phyloP scores from a whole-genome alignment of 768 basidiomycete genomes.

The Pleurotus platypus region DNA sequence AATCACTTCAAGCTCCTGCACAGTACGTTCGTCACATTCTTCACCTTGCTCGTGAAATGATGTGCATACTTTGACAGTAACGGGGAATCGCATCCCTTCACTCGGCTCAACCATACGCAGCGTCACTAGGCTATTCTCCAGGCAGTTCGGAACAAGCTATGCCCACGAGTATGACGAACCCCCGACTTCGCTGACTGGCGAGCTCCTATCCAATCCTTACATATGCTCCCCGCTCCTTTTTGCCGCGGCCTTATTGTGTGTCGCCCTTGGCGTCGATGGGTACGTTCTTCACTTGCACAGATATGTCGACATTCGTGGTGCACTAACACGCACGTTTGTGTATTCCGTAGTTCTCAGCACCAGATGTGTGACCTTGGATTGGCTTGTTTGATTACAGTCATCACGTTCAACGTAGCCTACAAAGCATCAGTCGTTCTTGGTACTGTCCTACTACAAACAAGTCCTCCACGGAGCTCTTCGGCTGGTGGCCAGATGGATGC shows the following conservation, averaged over 20 bases:
- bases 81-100: conserved; percentile 61
- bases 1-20: conserved; percentile 65
- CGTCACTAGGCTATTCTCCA: neutral
- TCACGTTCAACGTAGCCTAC: conserved; percentile 84
- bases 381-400: conserved; percentile 68
- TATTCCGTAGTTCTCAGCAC: conserved; percentile 38
- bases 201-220: conserved; percentile 72
- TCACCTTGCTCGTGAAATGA: neutral
- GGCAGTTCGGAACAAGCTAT: neutral
- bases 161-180: conserved; percentile 23
- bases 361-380: conserved; percentile 80
- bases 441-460: conserved; percentile 84
- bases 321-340: no score
- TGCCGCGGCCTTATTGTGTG: conserved; percentile 48
- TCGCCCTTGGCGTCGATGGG: conserved; percentile 52
- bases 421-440: conserved; percentile 82
- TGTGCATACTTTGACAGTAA: conserved; percentile 31
- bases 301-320: no score
- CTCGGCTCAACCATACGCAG: conserved; percentile 30
- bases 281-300: conserved; percentile 27
- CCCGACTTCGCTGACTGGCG: conserved; percentile 30
- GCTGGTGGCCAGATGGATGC: conserved; percentile 69
- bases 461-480: conserved; percentile 59
- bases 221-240: conserved; percentile 60
- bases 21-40: conserved; percentile 39